Base-by-base conservation (phyloP, 2,329 filamentous ascomycete genomes). In the Fusarium irregulare region DNA sequence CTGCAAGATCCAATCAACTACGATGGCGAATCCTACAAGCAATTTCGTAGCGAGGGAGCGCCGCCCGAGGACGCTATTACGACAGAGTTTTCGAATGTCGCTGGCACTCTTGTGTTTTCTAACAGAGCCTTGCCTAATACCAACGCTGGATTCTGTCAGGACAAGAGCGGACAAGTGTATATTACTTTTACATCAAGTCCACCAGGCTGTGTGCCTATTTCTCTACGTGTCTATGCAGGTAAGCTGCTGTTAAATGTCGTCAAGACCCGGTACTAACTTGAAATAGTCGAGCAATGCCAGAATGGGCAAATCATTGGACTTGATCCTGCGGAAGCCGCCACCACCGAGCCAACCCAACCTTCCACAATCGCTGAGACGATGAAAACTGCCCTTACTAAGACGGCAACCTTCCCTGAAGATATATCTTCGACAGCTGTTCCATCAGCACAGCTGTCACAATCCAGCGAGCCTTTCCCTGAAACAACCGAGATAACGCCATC, bases 221-320 rank as follows among this genome's bases (percentile, higher is more conserved):
- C 32, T 0, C 32, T 37, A 0, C 32, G 32, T 10, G 32, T 37
- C 0, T 37, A 37, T 37, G 8, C 32, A 18, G 16, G 32, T 37
- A 3, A 3, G 16, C 4, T 18, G 0, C 0, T 6, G 9, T 2
- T 37, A 6, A 1, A 18, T 18, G 0, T 1, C 3, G 5, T 11
- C 2, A 2, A 37, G 4, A 18, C 9, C 16, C 16, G 2, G 1
- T 6, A 0, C 16, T 18, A 11, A 37, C 16, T 34, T 4, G 3
- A 0, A 6, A 37, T 11, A 37, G 32, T 37, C 3, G 32, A 37
- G 9, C 32, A 37, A 37, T 37, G 32, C 32, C 32, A 37, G 5
- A 18, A 37, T 37, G 32, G 32, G 2, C 32, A 18, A 18, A 37
- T 37, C 4, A 18, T 37, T 37, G 32, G 32, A 18, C 32, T 37